Base-by-base conservation (phyloP, 306 rosid genomes). In the Acacia melanoxylon region DNA sequence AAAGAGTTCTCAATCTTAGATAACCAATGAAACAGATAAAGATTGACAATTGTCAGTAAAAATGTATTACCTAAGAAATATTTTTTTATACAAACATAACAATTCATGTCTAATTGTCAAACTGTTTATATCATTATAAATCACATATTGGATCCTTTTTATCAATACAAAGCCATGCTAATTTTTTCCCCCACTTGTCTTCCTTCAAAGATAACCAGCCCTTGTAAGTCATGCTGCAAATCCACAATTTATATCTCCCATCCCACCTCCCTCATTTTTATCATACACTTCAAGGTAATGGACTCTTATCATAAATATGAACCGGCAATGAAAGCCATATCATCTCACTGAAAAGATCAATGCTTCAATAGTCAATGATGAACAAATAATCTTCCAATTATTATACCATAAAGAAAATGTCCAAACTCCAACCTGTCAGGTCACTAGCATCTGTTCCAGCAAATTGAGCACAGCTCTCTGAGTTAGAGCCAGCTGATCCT, bases 401-500 rank as follows among this genome's bases (percentile, higher is more conserved):
- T 78, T 82, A 75, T 56, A 44, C 85, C 58, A 72, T 59, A 74
- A 66, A 48, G 46, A 29, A 52, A 71, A 42, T 22, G 56, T 45
- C 58, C 56, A 81, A 62, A 56, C 70, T 81, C 90, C 80, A 91
- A 95, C 99, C 99, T 95, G 97, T 93, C 86, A 93, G 86, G 86
- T 95, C 99, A 85, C 99, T 95, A 69, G 94, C 97, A 87, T 95
- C 97, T 33, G 83, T 89, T 41, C 91, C 89, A 80, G 94, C 90
- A 86, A 93, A 89, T 85, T 95, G 97, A 46, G 91, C 99, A 68
- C 94, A 92, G 91, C 99, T 95, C 90, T 95, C 99, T 10, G 96
- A 83, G 88, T 92, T 91, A 49, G 99, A 95, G 76, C 92, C 78
- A 37, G 97, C 98, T 20, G 99, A 95, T 76, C 99, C 99, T 8